Conservation (phyloP, 2,329 filamentous ascomycete species). For the Biscogniauxia mediterranea region DNA sequence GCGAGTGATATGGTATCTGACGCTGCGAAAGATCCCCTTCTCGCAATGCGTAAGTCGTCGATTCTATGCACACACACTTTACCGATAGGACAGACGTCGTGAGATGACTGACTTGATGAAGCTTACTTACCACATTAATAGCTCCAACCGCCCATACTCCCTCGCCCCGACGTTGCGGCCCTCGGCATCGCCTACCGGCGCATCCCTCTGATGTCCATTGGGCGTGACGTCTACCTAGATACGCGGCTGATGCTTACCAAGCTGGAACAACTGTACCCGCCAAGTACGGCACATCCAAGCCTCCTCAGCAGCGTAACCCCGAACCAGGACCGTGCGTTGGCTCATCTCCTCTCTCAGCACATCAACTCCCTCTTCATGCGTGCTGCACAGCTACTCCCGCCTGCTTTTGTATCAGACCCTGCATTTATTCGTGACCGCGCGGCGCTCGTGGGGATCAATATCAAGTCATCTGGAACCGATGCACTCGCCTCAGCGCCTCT, state of each 20-base stretch:
- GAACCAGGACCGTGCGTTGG: conserved; percentile 44
- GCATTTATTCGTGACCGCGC: conserved; percentile 58
- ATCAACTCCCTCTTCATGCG: conserved; percentile 47
- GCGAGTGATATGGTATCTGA: conserved; percentile 65
- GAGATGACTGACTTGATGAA: neutral
- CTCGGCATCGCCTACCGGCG: conserved; percentile 67
- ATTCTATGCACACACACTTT: neutral
- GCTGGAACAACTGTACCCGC: conserved; percentile 56
- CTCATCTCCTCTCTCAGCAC: conserved; percentile 55
- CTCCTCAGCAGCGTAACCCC: conserved; percentile 17
- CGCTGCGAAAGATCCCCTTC: conserved; percentile 63
- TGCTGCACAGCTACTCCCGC: conserved; percentile 56
- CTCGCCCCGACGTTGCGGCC: conserved; percentile 60
- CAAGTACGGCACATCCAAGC: conserved; percentile 35
- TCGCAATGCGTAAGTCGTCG: conserved; percentile 61
- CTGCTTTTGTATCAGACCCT: conserved; percentile 52
- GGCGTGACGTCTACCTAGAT: conserved; percentile 67
- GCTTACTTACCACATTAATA: conserved; percentile 30
- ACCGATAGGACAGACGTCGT: too few relatives aligned
- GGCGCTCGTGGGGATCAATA: conserved; percentile 35
- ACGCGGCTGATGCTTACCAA: conserved; percentile 65
- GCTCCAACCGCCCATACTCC: conserved; percentile 65
- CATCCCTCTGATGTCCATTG: conserved; percentile 66
- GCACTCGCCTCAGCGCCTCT: conserved; percentile 20
- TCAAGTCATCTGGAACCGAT: conserved; percentile 3